Percentiles rank a stretch among this genome's conserved stretches.
phyloP scores from a whole-genome alignment of 441 rosid species.

The Biscutella laevigata region DNA sequence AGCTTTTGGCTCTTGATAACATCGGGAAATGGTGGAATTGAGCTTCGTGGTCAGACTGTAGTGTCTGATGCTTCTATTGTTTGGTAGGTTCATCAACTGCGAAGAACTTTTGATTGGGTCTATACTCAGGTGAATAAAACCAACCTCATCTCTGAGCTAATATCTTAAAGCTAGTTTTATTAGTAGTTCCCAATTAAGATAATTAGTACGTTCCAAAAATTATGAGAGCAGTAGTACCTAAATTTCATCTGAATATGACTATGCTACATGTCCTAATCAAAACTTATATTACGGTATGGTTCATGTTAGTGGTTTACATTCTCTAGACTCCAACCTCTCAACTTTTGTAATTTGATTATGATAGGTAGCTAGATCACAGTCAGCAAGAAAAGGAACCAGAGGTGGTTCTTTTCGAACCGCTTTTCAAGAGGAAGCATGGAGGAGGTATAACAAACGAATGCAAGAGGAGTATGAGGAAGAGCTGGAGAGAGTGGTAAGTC shows the following conservation, averaged over 20 bases:
- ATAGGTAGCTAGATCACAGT: constrained; percentile 57
- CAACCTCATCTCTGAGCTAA: background rate
- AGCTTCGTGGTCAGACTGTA: background rate
- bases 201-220: background rate
- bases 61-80: constrained; percentile 33
- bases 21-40: too few relatives aligned
- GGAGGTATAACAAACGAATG: constrained; percentile 77
- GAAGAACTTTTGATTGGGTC: constrained; percentile 70
- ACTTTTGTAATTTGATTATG: constrained; percentile 19
- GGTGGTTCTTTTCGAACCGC: constrained; percentile 61
- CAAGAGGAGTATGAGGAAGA: constrained; percentile 92
- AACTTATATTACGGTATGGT: too few relatives aligned
- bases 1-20: too few relatives aligned
- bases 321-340: constrained; percentile 14
- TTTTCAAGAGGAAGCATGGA: constrained; percentile 84
- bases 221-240: background rate
- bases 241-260: background rate
- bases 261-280: background rate
- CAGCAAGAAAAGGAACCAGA: constrained; percentile 38
- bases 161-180: background rate
- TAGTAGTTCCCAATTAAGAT: background rate
- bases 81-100: constrained; percentile 70
- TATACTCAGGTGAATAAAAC: constrained; percentile 47
- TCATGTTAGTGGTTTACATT: constrained; percentile 1
- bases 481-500: constrained; percentile 91